A percentile compares a stretch with the other conserved stretches of the same genome.
phyloP scores from a whole-genome alignment of 1,139 yeast species.

The Suhomyces atakaporum region DNA sequence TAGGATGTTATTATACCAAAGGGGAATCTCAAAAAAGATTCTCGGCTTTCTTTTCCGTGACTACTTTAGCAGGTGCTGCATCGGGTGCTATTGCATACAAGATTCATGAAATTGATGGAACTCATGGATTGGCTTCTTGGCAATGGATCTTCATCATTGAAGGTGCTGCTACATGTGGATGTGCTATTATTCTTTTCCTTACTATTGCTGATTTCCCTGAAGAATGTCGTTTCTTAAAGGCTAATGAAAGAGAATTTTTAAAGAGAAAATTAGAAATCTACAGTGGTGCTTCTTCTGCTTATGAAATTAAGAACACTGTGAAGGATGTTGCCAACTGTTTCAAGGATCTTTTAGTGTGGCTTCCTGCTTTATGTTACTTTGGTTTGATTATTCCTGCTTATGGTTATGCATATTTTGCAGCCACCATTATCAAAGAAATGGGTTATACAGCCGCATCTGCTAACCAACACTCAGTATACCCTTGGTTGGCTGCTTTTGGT shows the following conservation, averaged over 20 bases:
- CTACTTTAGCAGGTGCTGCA: conserved; percentile 45
- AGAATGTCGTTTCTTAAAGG: conserved; percentile 52
- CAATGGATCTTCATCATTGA: conserved; percentile 75
- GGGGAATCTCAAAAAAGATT: conserved; percentile 69
- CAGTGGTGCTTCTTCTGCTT: conserved; percentile 56
- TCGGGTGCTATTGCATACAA: conserved; percentile 46
- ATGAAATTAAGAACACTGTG: conserved; percentile 46
- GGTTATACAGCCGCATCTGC: conserved; percentile 64
- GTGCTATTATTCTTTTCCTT: conserved; percentile 60
- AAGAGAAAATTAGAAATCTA: conserved; percentile 56
- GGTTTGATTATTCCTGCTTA: conserved; percentile 67
- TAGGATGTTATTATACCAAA: conserved; percentile 57
- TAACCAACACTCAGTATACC: conserved; percentile 69
- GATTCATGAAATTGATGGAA: conserved; percentile 41
- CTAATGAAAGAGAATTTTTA: conserved; percentile 49
- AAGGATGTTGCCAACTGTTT: conserved; percentile 45
- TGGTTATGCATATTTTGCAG: conserved; percentile 72
- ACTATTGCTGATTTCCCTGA: conserved; percentile 65
- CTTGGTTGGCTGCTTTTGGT: conserved; percentile 69
- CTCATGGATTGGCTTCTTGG: conserved; percentile 55
- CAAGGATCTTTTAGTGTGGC: conserved; percentile 51
- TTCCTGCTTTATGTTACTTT: conserved; percentile 62
- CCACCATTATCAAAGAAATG: conserved; percentile 57
- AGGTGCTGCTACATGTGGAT: conserved; percentile 67
- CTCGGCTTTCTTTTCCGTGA: conserved; percentile 59